Percentiles rank a stretch among this genome's conserved stretches.
phyloP scores from a whole-genome alignment of 1,139 yeast species.

The Pichia sp. region DNA sequence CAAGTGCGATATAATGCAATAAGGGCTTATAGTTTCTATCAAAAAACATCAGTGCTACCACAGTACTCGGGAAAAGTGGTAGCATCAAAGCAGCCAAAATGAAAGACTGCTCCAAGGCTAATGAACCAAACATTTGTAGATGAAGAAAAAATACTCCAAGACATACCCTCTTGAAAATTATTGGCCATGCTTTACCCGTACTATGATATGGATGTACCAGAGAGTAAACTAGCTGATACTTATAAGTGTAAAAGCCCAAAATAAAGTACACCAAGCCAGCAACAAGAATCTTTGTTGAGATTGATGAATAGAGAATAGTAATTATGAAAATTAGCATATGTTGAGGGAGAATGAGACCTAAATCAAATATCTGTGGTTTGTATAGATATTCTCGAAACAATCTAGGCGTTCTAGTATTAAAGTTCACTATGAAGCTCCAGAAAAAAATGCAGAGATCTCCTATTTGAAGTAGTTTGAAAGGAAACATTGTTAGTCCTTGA shows the following conservation, averaged over 20 bases:
- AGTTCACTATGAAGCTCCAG: conserved; percentile 43
- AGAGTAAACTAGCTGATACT: conserved; percentile 61
- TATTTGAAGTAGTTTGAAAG: conserved; percentile 62
- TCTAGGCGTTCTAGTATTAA: conserved; percentile 48
- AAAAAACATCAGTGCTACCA: conserved; percentile 50
- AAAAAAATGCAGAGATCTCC: conserved; percentile 44
- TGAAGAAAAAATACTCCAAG: conserved; percentile 59
- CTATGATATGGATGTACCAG: conserved; percentile 71
- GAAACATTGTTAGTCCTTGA: conserved; percentile 84
- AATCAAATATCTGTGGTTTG: conserved; percentile 62
- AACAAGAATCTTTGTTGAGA: conserved; percentile 61
- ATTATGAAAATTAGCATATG: conserved; percentile 60
- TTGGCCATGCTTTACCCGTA: conserved; percentile 69
- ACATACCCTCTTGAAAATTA: conserved; percentile 55
- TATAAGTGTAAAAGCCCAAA: conserved; percentile 60
- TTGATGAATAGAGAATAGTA: conserved; percentile 57
- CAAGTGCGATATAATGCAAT: conserved; percentile 56
- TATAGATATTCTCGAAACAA: conserved; percentile 49
- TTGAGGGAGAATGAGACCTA: conserved; percentile 63
- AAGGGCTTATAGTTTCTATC: conserved; percentile 59
- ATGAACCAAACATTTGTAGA: conserved; percentile 64
- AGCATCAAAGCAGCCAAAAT: conserved; percentile 47
- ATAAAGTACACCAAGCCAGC: conserved; percentile 61
- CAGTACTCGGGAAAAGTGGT: conserved; percentile 51
- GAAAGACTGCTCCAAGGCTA: conserved; percentile 60